A percentile compares a stretch with the other conserved stretches of the same genome.
phyloP scores from a whole-genome alignment of 176 grass and related monocot genomes.

The Cenchrus americanus region DNA sequence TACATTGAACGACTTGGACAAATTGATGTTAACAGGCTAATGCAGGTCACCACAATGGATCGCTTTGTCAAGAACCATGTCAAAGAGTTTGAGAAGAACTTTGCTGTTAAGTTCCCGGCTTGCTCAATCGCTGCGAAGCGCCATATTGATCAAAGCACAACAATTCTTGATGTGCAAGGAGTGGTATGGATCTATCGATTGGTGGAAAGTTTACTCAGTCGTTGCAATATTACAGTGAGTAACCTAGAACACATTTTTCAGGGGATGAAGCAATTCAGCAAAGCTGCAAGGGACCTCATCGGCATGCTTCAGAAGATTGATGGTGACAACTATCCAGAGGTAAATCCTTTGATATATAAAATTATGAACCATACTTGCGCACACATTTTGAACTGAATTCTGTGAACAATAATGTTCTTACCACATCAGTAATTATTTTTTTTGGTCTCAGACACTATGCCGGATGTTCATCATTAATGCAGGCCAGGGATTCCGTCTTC shows the following conservation, averaged over 20 bases:
- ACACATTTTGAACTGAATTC: neutral
- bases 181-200: conserved; percentile 60
- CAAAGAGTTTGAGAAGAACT: conserved; percentile 93
- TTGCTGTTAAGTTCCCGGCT: conserved; percentile 90
- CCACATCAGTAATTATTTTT: neutral
- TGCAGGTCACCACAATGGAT: conserved; percentile 99
- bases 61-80: conserved; percentile 96
- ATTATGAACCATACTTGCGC: neutral
- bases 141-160: conserved; percentile 97
- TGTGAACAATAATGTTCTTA: neutral
- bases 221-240: conserved; percentile 21
- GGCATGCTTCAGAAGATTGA: conserved; percentile 93
- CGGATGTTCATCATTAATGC: conserved; percentile 99
- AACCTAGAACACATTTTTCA: conserved; percentile 42
- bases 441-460: conserved; percentile 66
- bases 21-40: conserved; percentile 82
- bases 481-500: conserved; percentile 89
- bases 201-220: neutral
- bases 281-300: conserved; percentile 89
- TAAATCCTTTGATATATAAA: conserved; percentile 27
- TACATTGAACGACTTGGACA: conserved; percentile 93
- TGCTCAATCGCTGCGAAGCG: conserved; percentile 85
- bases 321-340: conserved; percentile 96
- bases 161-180: conserved; percentile 97
- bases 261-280: conserved; percentile 96